These are phyloP conservation scores for Penicillium brevicompactum DNA, from an alignment of 2,329 filamentous ascomycete species.

Conservation along the genomic window DNA sequence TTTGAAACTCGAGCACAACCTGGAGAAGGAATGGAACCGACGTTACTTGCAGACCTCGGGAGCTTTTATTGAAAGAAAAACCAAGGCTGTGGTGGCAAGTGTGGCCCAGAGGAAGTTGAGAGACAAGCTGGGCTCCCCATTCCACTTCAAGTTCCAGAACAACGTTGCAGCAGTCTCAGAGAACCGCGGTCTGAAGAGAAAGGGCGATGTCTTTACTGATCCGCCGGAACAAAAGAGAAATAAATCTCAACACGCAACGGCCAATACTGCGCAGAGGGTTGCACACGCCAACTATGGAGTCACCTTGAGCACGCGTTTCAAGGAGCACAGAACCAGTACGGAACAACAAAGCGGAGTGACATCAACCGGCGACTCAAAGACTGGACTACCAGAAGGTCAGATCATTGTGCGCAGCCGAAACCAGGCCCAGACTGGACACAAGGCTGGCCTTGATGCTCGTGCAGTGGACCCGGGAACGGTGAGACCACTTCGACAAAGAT, in stretches of 20 bases:
- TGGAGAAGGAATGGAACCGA: slow-evolving; percentile 61
- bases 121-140: background rate
- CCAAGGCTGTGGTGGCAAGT: background rate
- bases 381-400: too few species aligned
- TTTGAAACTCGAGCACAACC: slow-evolving; percentile 52
- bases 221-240: background rate
- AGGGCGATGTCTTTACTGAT: background rate
- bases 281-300: background rate
- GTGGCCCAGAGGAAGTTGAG: background rate
- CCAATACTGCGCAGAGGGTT: background rate
- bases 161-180: background rate
- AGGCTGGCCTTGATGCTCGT: too few species aligned
- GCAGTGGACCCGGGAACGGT: too few species aligned
- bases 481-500: too few species aligned
- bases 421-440: too few species aligned
- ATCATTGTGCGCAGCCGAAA: too few species aligned
- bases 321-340: too few species aligned
- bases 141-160: background rate
- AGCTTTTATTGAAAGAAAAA: too few species aligned
- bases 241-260: background rate
- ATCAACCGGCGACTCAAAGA: too few species aligned
- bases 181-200: background rate
- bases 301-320: background rate
- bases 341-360: too few species aligned
- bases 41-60: slow-evolving; percentile 27